Base-by-base conservation (phyloP, 192 early-diverging fungal species). In the Physocladia obscura region DNA sequence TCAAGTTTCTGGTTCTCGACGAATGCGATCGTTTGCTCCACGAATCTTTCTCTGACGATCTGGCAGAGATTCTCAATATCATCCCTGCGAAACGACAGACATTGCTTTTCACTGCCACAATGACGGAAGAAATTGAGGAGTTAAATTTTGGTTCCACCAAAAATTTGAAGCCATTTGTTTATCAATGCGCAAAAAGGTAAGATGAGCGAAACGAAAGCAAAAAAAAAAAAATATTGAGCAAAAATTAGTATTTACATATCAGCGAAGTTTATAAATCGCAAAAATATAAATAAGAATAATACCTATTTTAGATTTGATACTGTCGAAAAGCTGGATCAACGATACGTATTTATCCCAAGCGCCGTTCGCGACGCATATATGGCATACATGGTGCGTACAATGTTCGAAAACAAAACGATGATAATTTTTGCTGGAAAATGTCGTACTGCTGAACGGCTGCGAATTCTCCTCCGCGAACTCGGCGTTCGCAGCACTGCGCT, bases 351-450 rank as follows among this genome's bases (percentile, higher is more conserved):
- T 73, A 90, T 96, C 48, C 94, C 98, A 4, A 93, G 93, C 5
- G 88, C 92, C 17, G 90, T 98, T 29, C 82, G 91, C 36, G 93
- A 95, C 32, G 88, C 90, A 0, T 99, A 98, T 71, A 76, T 98
- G 65, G 81, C 89, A 0, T 84, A 95, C 68, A 62, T 98, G 21
- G 73, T 98, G 27, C 81, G 88, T 76, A 85, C 89, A 17, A 78
- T 82, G 30, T 83, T 87, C 22, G 74, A 78, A 19, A 87, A 88
- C 67, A 95, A 94, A 75, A 93, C 93, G 0, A 87, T 89, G 52
- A 97, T 99, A 32, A 94, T 99, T 29, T 99, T 99, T 76, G 89
- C 91, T 29, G 89, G 90, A 4, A 84, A 91, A 58, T 97, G 95
- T 65, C 59, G 84, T 63, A 89, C 91, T 0, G 91, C 91, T 50